Evolutionary conservation across 2,329 filamentous ascomycete species (phyloP).

Genomic region (Scortechinia acanthostroma): DNA sequence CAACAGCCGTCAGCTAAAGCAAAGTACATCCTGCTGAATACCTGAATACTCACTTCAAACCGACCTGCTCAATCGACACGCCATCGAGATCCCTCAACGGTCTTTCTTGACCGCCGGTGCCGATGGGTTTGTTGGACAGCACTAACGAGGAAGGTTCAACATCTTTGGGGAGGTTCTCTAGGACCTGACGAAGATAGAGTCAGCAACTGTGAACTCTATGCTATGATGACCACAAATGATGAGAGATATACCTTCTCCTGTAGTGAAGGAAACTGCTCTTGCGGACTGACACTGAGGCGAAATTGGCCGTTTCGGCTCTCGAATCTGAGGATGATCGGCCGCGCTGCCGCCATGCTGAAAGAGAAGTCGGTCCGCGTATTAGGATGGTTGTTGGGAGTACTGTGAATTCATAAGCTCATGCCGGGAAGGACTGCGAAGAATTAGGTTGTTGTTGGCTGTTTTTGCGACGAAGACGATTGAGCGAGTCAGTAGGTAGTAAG

Average conservation of each 20-base stretch:
- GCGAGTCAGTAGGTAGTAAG: too few relatives aligned
- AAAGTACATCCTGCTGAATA: neutral
- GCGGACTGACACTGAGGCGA: neutral
- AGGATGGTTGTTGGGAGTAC: too few relatives aligned
- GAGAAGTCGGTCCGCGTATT: too few relatives aligned
- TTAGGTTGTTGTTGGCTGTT: too few relatives aligned
- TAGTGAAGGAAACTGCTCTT: neutral
- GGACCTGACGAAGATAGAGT: conserved; percentile 32
- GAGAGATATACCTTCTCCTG: conserved; percentile 1
- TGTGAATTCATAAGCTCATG: too few relatives aligned
- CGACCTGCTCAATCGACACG: conserved; percentile 48
- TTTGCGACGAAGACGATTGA: too few relatives aligned
- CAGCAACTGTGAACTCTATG: conserved; percentile 3
- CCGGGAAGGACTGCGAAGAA: too few relatives aligned
- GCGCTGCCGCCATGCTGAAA: too few relatives aligned
- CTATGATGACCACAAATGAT: neutral
- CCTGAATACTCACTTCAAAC: conserved; percentile 38
- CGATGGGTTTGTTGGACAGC: conserved; percentile 48
- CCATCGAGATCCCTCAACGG: conserved; percentile 46
- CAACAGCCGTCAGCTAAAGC: conserved; percentile 15
- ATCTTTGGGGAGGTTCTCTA: conserved; percentile 50
- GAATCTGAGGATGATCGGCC: neutral
- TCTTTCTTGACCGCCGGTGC: conserved; percentile 46
- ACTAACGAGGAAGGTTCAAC: conserved; percentile 52
- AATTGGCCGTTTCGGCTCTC: conserved; percentile 2